A percentile compares a stretch with the other conserved stretches of the same genome.
Conservation (phyloP, 2,329 filamentous ascomycete genomes). For the Sclerotinia nivalis region DNA sequence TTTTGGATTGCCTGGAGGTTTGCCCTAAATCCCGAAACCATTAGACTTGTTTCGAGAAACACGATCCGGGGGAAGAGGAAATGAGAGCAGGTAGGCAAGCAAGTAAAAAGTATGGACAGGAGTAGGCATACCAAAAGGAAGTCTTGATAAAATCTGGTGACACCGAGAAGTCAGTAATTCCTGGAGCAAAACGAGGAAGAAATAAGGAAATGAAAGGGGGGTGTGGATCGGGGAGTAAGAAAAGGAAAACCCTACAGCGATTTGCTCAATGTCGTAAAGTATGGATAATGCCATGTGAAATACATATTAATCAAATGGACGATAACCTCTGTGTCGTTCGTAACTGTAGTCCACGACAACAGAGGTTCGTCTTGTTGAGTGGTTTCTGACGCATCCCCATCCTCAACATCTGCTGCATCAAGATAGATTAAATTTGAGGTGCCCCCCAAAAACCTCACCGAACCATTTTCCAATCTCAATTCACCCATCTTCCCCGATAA, state of each 20-base stretch:
- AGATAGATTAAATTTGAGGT: slow-evolving; percentile 91
- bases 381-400: slow-evolving; percentile 37
- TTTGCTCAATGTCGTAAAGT: slow-evolving; percentile 89
- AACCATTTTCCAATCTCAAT: slow-evolving; percentile 81
- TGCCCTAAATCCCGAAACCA: slow-evolving; percentile 50
- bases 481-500: slow-evolving; percentile 93
- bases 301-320: slow-evolving; percentile 95
- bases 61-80: neutral
- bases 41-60: neutral
- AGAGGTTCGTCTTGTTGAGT: slow-evolving; percentile 59
- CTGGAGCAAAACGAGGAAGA: neutral
- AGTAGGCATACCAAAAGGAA: slow-evolving; percentile 43
- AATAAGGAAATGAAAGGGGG: too few relatives aligned
- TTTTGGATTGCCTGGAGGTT: slow-evolving; percentile 52
- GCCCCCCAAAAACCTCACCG: slow-evolving; percentile 87
- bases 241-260: slow-evolving; percentile 50
- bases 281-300: slow-evolving; percentile 96
- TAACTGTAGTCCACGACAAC: slow-evolving; percentile 85
- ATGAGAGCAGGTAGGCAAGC: neutral
- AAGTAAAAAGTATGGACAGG: neutral
- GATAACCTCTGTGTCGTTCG: slow-evolving; percentile 74
- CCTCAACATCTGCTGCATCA: slow-evolving; percentile 50
- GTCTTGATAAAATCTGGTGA: slow-evolving; percentile 70
- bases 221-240: neutral
- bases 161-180: neutral